phyloP scores from a whole-genome alignment of 176 grass and related monocot genomes.

The Stipa capillata region DNA sequence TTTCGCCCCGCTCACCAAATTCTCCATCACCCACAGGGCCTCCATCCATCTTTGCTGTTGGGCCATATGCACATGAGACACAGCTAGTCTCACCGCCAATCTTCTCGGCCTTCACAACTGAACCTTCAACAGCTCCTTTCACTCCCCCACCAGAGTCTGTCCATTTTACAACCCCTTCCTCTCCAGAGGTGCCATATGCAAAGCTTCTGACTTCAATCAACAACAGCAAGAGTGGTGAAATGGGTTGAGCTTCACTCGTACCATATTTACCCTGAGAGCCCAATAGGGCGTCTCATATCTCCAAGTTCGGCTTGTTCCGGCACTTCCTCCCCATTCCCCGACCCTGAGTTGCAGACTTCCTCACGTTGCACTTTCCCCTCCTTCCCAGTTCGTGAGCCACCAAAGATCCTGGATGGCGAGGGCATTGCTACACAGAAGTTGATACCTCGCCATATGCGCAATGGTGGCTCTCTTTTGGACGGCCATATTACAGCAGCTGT shows the following conservation, averaged over 20 bases:
- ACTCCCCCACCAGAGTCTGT: conserved; percentile 91
- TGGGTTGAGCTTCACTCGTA: conserved; percentile 42
- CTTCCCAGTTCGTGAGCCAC: conserved; percentile 48
- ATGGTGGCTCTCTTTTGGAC: conserved; percentile 68
- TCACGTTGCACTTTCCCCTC: conserved; percentile 23
- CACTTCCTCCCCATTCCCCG: conserved; percentile 62
- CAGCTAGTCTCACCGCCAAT: conserved; percentile 86
- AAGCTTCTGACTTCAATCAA: conserved; percentile 72
- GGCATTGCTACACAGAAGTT: conserved; percentile 60
- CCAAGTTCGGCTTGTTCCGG: conserved; percentile 71
- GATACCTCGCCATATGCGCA: conserved; percentile 55
- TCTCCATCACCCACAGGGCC: conserved; percentile 45
- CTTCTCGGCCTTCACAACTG: conserved; percentile 91
- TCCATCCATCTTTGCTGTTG: conserved; percentile 74
- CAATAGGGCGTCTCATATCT: conserved; percentile 64
- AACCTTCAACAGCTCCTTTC: conserved; percentile 91
- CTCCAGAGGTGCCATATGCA: conserved; percentile 95
- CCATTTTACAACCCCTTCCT: conserved; percentile 88
- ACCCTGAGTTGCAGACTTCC: conserved; percentile 37
- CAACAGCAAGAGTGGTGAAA: conserved; percentile 44
- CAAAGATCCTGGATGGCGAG: conserved; percentile 68
- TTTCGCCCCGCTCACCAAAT: conserved; percentile 54
- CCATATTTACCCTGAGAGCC: conserved; percentile 72
- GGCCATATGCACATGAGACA: conserved; percentile 95
- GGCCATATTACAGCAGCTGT: conserved; percentile 66